These are phyloP conservation scores for Nevesoporus exiguus DNA, from an alignment of 768 basidiomycete genomes.

Conservation along the genomic window DNA sequence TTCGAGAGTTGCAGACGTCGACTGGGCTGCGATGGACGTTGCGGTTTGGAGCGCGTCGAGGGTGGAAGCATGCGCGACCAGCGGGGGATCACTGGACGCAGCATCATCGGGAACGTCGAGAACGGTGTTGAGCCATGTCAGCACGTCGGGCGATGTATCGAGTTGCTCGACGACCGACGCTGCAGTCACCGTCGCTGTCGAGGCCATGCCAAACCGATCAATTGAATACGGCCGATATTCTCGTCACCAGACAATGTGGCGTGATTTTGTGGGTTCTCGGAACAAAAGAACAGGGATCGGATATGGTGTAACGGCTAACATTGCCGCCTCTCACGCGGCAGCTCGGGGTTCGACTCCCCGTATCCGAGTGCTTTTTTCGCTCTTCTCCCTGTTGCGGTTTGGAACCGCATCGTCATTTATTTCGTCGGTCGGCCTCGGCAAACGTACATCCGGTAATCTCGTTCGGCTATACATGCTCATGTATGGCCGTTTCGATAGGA, in stretches of 20 bases:
- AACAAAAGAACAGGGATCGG: conserved; percentile 18
- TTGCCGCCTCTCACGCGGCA: conserved; percentile 59
- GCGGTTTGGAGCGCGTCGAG: conserved; percentile 71
- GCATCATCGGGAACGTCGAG: conserved; percentile 41
- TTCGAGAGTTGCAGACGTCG: conserved; percentile 84
- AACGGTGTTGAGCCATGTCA: conserved; percentile 71
- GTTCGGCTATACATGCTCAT: too few species aligned
- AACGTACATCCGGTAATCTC: too few species aligned
- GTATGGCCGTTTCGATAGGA: too few species aligned
- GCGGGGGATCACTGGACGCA: conserved; percentile 29
- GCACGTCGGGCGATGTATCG: conserved; percentile 56
- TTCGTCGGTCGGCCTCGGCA: too few species aligned
- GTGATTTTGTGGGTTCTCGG: background rate
- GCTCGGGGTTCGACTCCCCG: conserved; percentile 39
- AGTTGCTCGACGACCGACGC: conserved; percentile 51
- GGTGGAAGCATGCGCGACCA: conserved; percentile 60
- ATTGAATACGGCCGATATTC: background rate
- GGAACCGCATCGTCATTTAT: too few species aligned
- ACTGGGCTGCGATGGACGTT: conserved; percentile 85
- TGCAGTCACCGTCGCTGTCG: conserved; percentile 26
- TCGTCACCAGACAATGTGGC: background rate
- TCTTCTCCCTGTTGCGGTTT: too few species aligned
- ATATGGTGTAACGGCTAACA: conserved; percentile 68
- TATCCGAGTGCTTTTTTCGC: conserved; percentile 24
- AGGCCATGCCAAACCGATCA: conserved; percentile 16